Evolutionary conservation across 441 rosid genomes (phyloP), one percentile per base, ranked within the genome.

Genomic region (Erodium moschatum): DNA sequence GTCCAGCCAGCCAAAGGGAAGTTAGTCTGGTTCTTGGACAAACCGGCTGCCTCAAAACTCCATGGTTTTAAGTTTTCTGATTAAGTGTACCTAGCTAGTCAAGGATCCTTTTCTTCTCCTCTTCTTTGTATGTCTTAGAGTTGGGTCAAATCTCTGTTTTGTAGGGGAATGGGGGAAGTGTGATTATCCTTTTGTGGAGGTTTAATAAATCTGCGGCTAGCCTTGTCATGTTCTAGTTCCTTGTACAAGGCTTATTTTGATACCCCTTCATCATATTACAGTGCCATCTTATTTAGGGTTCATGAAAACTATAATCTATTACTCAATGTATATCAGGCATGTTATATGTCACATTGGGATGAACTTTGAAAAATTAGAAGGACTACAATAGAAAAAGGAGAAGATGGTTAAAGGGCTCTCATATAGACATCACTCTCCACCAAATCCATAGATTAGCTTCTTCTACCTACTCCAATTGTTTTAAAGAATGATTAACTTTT

Each of bases 21-120:
- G 81, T 73, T 89, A 77, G 82, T 82, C 10, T 93, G 98, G 97
- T 89, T 90, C 81, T 71, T 89, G 86, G 97, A 93, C 82, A 87
- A 80, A 75, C 79, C 72, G 6, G 90, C 97, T 5, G 95, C 89
- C 27, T 87, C 91, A 24, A 83, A 85, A 75, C 90, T 91, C 8
- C 75, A 84, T 7, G 35, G 84, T 27, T 18, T 65, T 60, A 75
- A 80, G 60, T 72, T 74, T 74, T 74, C 84, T 0, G 82, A 71
- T 69, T 84, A 87, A 24, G 9, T 38, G 42, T 38, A 38, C 38
- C 38, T 33, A 33, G 38, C 38, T 33, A 5, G 38, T 85, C 65
- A 56, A 70, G 70, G 42, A 70, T 72, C 44, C 69, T 46, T 69
- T 69, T 50, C 56, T 64, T 33, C 19, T 60, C 29, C 8, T 29